Evolutionary conservation across 108 stramenopile species (phyloP), one percentile per base, ranked within the genome.

Genomic region (Poteriospumella lacustris): DNA sequence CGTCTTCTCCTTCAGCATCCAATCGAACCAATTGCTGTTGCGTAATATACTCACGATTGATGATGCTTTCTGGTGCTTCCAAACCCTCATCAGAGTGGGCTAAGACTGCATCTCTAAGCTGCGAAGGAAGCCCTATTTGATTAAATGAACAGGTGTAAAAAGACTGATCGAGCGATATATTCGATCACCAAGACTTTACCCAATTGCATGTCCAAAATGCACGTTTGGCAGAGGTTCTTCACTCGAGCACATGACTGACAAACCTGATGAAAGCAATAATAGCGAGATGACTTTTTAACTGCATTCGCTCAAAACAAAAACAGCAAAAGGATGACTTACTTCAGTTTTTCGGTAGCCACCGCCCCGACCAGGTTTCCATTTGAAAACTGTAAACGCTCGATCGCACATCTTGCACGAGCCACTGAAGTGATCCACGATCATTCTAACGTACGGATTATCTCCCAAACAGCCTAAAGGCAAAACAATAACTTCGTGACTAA

Each of bases 161-260:
- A 64, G 9, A 64, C 9, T 64, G 9, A 34, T 64, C 9, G 31
- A 31, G 60, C 12, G 9, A 34, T 12, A 19, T 34, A 24, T 31
- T 33, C 33, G 3, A 64, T 3, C 60, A 19, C 0, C 97, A 85
- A 0, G 95, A 92, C 78, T 93, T 96, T 81, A 60, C 97, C 96
- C 81, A 96, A 97, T 64, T 96, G 92, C 67, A 99, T 85, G 81
- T 99, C 98, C 75, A 95, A 91, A 59, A 99, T 92, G 80, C 98
- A 99, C 3, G 93, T 92, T 83, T 99, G 98, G 85, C 98, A 99
- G 0, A 96, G 92, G 83, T 99, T 99, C 83, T 98, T 99, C 59
- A 92, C 89, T 70, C 93, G 91, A 1, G 97, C 92, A 83, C 95
- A 95, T 24, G 85, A 88, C n/a, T 90, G 86, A 79, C 98, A 98